These are phyloP conservation scores for Maudiozyma turicensis DNA, from an alignment of 805 yeast species.

Conservation along the genomic window DNA sequence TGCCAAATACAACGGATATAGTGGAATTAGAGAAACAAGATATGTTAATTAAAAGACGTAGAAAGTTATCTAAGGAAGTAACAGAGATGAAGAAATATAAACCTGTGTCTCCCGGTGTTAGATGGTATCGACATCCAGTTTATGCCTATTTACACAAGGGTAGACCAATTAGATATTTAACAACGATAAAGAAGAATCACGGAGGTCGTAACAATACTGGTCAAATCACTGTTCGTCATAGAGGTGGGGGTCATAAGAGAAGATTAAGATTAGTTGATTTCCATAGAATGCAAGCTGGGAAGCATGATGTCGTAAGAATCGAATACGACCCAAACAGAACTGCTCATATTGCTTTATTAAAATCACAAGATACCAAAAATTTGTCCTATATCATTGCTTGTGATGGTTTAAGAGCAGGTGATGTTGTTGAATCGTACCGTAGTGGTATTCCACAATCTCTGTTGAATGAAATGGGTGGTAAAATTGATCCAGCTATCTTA, in stretches of 20 bases:
- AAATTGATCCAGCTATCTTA: slow-evolving; percentile 82
- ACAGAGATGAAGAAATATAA: slow-evolving; percentile 67
- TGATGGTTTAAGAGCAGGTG: slow-evolving; percentile 90
- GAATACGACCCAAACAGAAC: slow-evolving; percentile 95
- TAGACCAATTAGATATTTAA: slow-evolving; percentile 64
- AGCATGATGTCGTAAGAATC: slow-evolving; percentile 71
- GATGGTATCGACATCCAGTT: slow-evolving; percentile 82
- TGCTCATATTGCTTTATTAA: slow-evolving; percentile 81
- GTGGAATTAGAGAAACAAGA: slow-evolving; percentile 79
- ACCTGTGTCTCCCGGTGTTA: slow-evolving; percentile 76
- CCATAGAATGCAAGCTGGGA: slow-evolving; percentile 55
- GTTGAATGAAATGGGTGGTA: slow-evolving; percentile 79
- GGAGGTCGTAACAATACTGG: slow-evolving; percentile 91
- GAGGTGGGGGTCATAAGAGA: slow-evolving; percentile 95
- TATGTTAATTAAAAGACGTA: slow-evolving; percentile 56
- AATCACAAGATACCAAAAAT: slow-evolving; percentile 51
- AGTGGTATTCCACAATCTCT: slow-evolving; percentile 74
- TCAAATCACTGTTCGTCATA: slow-evolving; percentile 80
- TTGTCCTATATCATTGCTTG: slow-evolving; percentile 80
- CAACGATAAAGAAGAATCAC: slow-evolving; percentile 57
- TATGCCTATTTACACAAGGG: slow-evolving; percentile 85
- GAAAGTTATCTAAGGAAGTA: slow-evolving; percentile 58
- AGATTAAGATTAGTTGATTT: slow-evolving; percentile 79
- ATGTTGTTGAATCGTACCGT: slow-evolving; percentile 79
- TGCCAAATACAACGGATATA: slow-evolving; percentile 37